Evolutionary conservation across 768 basidiomycete species (phyloP).

Genomic region (Peribolospora baueri): DNA sequence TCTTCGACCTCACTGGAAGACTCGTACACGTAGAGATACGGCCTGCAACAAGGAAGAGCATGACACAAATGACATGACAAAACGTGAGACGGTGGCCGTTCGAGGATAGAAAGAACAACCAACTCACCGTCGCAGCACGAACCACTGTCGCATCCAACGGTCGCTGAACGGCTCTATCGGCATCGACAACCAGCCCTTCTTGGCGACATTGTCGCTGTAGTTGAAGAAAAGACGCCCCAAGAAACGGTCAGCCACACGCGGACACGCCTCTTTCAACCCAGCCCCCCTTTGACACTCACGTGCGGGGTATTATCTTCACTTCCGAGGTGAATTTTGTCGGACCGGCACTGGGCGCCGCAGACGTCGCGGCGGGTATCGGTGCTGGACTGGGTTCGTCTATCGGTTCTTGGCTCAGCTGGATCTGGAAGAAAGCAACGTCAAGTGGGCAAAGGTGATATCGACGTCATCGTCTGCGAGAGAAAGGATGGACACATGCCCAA

Average conservation of each 20-base stretch:
- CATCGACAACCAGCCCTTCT: conserved; percentile 59
- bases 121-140: conserved; percentile 54
- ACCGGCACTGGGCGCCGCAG: conserved; percentile 10
- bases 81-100: neutral
- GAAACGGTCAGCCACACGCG: too few relatives aligned
- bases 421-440: conserved; percentile 26
- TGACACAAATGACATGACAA: neutral
- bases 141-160: conserved; percentile 62
- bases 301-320: conserved; percentile 39
- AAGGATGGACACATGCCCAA: neutral
- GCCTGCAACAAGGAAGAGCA: conserved; percentile 27
- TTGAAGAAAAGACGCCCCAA: neutral
- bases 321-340: conserved; percentile 12
- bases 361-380: conserved; percentile 17
- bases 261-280: neutral
- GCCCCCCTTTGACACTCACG: conserved; percentile 26
- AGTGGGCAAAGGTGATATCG: too few relatives aligned
- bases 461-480: neutral
- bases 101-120: too few relatives aligned
- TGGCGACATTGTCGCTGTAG: conserved; percentile 50
- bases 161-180: conserved; percentile 57
- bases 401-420: conserved; percentile 50
- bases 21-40: conserved; percentile 70
- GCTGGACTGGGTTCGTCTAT: conserved; percentile 30
- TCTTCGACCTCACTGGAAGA: conserved; percentile 67